Base-by-base conservation (phyloP, 2,329 filamentous ascomycete genomes). In the Aspergillus sp. region DNA sequence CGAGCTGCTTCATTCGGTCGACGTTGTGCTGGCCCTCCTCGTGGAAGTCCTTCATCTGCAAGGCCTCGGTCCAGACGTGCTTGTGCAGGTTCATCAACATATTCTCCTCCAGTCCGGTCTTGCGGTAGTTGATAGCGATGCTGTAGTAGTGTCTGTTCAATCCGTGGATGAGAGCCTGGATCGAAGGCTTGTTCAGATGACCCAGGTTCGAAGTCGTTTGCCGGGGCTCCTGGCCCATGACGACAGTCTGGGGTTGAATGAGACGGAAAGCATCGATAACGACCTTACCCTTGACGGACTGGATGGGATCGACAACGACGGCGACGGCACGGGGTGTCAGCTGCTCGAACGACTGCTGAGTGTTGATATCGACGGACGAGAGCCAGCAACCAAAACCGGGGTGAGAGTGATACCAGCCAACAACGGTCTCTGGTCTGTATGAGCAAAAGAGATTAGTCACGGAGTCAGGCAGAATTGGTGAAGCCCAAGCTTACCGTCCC, bases 21-120 rank as follows among this genome's bases (percentile, higher is more conserved):
- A 93, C 91, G 75, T 96, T 99, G 75, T 90, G 87, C 65, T 87
- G 83, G 57, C 88, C 91, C 74, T 98, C 94, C 58, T 86, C 81
- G 65, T 88, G 86, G 84, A 99, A 99, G 77, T 98, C 93, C 62
- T 94, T 91, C 92, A 99, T 98, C 75, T 96, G 87, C 65, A 99
- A 79, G 5, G 94, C 95, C 77, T 99, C 95, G 0, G 96, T 99
- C 95, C 95, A 99, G 49, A 97, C 93, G 69, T 98, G 95, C 84
- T 99, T 99, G 85, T 99, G 95, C 66, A 99, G 82, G 76, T 99
- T 99, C 96, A 99, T 99, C 71, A 99, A 80, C 95, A 99, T 99
- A 79, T 96, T 98, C 83, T 99, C 96, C 77, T 99, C 95, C 54
- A 99, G 83, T 1, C 92, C 94, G 0, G 94, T 96, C 83, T 99